Base-by-base conservation (phyloP, 2,329 filamentous ascomycete genomes). In the Fusarium subglutinans region DNA sequence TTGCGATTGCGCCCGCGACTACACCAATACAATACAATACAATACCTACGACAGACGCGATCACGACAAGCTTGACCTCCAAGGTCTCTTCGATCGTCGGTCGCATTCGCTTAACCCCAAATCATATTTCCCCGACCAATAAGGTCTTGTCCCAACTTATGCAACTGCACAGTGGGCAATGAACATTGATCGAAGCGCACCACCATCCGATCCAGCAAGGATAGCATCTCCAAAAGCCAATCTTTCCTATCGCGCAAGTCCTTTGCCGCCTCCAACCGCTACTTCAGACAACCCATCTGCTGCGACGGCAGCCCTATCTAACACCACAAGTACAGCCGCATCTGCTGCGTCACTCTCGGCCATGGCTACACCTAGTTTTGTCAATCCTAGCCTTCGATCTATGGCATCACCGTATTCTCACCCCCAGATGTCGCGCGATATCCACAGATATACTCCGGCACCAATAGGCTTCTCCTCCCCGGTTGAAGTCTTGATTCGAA, bases 401-500 rank as follows among this genome's bases (percentile, higher is more conserved):
- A 78, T 82, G 47, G 81, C 83, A 66, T 74, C 81, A 24, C 71
- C 80, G 37, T 84, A 81, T 62, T 64, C 82, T 22, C 76, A 81
- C 61, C 69, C 82, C 14, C 76, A 81, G 48, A 79, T 78, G 35
- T 80, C 83, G 72, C 76, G 82, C 79, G 85, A 87, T 73, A 78
- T 81, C 62, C 78, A 80, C 60, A 83, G 82, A 66, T 81, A 85
- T 24, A 78, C 84, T 50, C 83, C 83, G 66, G 82, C 81, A 4
- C 82, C 84, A 7, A 85, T 83, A 66, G 78, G 77, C 63, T 79
- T 82, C 22, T 66, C 61, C 56, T 83, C 54, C 79, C 81, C 58
- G 80, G 83, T 75, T 78, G 85, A 72, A 28, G 83, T 90, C 41
- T 78, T 89, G 53, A 88, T 91, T 68, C 87, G 87, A 59, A 84